phyloP scores from a whole-genome alignment of 495 filamentous ascomycete genomes.

The Aspergillus kassunensis region DNA sequence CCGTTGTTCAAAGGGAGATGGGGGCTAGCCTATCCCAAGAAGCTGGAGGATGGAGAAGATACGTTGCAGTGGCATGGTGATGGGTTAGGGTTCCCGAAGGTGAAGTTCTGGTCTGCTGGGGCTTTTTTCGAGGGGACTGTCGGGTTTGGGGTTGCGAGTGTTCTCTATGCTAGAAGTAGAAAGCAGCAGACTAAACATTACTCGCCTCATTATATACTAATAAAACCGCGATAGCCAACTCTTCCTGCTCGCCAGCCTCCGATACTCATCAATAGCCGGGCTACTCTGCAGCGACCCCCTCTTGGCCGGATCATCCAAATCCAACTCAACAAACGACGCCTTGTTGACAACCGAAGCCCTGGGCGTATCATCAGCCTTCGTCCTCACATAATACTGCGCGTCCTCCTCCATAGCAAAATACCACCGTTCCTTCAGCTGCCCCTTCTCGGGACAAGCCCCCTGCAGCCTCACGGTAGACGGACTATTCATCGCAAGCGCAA shows the following conservation, averaged over 20 bases:
- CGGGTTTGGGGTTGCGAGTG: background rate
- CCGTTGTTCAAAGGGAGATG: background rate
- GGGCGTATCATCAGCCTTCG: conserved; percentile 25
- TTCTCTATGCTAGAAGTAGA: too few species aligned
- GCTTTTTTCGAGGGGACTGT: background rate
- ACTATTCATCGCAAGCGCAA: conserved; percentile 64
- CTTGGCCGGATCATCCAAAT: conserved; percentile 17
- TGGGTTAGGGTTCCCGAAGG: conserved; percentile 18
- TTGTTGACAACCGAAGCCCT: background rate
- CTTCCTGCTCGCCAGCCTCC: conserved; percentile 23
- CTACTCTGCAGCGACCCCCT: conserved; percentile 16
- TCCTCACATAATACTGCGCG: conserved; percentile 36
- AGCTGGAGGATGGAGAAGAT: conserved; percentile 44
- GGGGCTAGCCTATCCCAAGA: conserved; percentile 39
- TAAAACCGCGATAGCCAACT: conserved; percentile 28
- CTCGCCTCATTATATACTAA: conserved; percentile 14
- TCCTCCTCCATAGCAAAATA: conserved; percentile 46
- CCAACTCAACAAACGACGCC: conserved; percentile 13
- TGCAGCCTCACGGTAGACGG: conserved; percentile 51
- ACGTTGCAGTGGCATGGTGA: conserved; percentile 42
- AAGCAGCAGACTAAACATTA: too few species aligned
- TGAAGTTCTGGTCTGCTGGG: conserved; percentile 51
- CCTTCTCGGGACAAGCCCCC: conserved; percentile 56
- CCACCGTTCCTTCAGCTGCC: conserved; percentile 56
- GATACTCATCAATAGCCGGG: conserved; percentile 32